A percentile compares a stretch with the other conserved stretches of the same genome.
Conservation (phyloP, 768 basidiomycete genomes). For the Daedalea quercina region DNA sequence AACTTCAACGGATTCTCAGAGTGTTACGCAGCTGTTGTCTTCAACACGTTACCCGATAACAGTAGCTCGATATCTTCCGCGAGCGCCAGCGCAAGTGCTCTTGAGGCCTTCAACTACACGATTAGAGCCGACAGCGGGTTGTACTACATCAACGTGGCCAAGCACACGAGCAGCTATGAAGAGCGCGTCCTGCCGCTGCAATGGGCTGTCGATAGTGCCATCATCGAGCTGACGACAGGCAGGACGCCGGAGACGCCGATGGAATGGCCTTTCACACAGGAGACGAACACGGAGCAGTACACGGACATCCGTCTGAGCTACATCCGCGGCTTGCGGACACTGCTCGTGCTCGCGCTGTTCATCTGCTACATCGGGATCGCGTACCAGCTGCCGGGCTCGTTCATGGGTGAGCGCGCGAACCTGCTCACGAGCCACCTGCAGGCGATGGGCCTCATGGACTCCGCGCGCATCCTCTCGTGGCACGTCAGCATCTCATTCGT, state of each 20-base stretch:
- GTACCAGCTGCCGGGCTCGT: conserved; percentile 72
- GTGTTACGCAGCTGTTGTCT: conserved; percentile 64
- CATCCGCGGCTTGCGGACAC: conserved; percentile 49
- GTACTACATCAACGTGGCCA: conserved; percentile 53
- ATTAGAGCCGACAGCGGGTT: conserved; percentile 64
- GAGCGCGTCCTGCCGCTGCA: conserved; percentile 63
- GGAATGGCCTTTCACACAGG: conserved; percentile 68
- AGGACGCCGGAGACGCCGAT: conserved; percentile 46
- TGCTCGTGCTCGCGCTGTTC: conserved; percentile 70
- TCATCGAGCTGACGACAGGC: conserved; percentile 64
- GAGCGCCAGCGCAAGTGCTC: conserved; percentile 6
- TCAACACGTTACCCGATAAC: conserved; percentile 47
- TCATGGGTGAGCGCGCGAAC: conserved; percentile 58
- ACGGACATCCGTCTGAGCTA: conserved; percentile 52
- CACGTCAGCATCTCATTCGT: conserved; percentile 56
- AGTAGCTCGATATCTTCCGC: not conserved
- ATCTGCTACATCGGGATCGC: conserved; percentile 66
- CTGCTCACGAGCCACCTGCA: conserved; percentile 67
- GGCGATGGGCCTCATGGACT: conserved; percentile 73
- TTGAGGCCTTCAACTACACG: conserved; percentile 52
- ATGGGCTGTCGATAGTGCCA: conserved; percentile 70
- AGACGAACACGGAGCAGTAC: conserved; percentile 58
- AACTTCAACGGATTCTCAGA: conserved; percentile 67
- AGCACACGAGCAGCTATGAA: conserved; percentile 66
- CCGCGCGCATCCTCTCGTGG: conserved; percentile 66